These are phyloP conservation scores for Marasmius tenuissimus DNA, from an alignment of 1,284 basidiomycete species.

Conservation along the genomic window DNA sequence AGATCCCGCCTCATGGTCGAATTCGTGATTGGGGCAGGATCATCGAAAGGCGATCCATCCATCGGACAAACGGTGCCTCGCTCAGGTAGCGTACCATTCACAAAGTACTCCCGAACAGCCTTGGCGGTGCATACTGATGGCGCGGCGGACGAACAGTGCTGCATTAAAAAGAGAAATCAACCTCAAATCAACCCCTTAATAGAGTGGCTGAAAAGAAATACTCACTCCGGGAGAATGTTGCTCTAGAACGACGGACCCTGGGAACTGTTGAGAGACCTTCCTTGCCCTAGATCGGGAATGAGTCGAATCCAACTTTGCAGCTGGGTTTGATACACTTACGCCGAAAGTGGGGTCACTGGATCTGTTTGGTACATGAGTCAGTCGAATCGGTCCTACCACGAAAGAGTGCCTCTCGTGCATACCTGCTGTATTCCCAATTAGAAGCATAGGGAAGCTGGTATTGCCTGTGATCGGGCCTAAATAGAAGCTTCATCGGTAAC, in stretches of 20 bases:
- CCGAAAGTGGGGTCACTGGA: conserved; percentile 8
- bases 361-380: not conserved
- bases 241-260: conserved; percentile 14
- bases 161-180: too few relatives aligned
- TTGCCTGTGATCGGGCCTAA: conserved; percentile 13
- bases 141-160: conserved; percentile 16
- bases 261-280: conserved; percentile 9
- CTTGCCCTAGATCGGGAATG: not conserved
- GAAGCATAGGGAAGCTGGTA: conserved; percentile 11
- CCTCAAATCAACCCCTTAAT: too few relatives aligned
- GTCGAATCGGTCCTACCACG: not conserved
- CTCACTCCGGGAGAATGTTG: conserved; percentile 14
- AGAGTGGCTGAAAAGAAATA: not conserved
- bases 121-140: conserved; percentile 12
- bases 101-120: conserved; percentile 13
- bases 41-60: conserved; percentile 3
- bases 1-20: too few relatives aligned
- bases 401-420: not conserved
- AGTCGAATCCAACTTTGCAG: not conserved
- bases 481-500: not conserved
- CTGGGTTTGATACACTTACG: not conserved
- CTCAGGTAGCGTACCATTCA: conserved; percentile 14
- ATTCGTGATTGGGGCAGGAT: too few relatives aligned
- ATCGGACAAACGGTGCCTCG: conserved; percentile 11
- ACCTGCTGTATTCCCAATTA: conserved; percentile 15